Evolutionary conservation across 805 yeast genomes (phyloP).

Genomic region (Starmerella roubikii): DNA sequence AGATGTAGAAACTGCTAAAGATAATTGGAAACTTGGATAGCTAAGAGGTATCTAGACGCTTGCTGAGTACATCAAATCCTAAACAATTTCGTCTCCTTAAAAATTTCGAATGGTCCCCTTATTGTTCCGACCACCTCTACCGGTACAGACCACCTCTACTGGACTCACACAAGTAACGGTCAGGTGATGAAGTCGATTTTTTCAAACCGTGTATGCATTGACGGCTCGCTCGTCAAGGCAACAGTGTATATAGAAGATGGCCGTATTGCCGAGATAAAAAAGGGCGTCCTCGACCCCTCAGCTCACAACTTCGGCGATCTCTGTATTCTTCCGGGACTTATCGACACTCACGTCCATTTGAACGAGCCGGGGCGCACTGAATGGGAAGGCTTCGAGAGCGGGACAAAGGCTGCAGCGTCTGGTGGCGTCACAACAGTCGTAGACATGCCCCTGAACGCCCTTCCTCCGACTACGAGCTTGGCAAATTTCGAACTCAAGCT

Average conservation of each 20-base stretch:
- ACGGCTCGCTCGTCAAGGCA: slow-evolving; percentile 21
- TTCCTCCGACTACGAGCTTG: slow-evolving; percentile 86
- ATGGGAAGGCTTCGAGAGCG: slow-evolving; percentile 98
- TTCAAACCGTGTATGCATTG: slow-evolving; percentile 20
- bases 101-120: too few species aligned
- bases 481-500: slow-evolving; percentile 62
- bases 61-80: too few species aligned
- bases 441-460: slow-evolving; percentile 92
- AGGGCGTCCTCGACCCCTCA: slow-evolving; percentile 22
- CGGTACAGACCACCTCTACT: too few species aligned
- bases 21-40: too few species aligned
- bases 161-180: too few species aligned
- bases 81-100: too few species aligned
- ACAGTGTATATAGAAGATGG: slow-evolving; percentile 32
- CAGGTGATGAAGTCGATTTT: slow-evolving; percentile 1
- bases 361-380: slow-evolving; percentile 97
- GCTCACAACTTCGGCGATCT: slow-evolving; percentile 44
- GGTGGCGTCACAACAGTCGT: slow-evolving; percentile 95
- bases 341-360: slow-evolving; percentile 86
- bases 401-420: slow-evolving; percentile 84
- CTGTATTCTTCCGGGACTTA: slow-evolving; percentile 74
- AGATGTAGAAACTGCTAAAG: too few species aligned
- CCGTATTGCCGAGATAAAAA: slow-evolving; percentile 40
- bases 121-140: too few species aligned
- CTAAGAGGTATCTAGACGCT: too few species aligned